Conservation (phyloP, 2,329 filamentous ascomycete species). For the Cladophialophora immunda region DNA sequence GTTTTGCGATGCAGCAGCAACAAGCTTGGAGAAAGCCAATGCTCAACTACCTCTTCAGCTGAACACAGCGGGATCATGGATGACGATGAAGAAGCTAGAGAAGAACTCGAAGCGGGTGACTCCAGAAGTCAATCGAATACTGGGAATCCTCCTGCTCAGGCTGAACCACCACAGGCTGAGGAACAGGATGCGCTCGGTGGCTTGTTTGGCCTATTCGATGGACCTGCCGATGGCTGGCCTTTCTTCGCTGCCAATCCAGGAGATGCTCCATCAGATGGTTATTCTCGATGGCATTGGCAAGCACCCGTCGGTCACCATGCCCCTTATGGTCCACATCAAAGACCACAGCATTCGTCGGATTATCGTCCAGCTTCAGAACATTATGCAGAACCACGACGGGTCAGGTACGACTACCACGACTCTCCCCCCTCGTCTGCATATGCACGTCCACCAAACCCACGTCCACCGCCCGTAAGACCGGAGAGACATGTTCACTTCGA, state of each 20-base stretch:
- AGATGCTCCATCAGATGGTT: slow-evolving; percentile 21
- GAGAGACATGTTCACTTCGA: slow-evolving; percentile 36
- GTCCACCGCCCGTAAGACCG: slow-evolving; percentile 2
- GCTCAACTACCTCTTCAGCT: slow-evolving; percentile 33
- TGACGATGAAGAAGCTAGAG: slow-evolving; percentile 25
- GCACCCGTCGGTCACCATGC: background rate
- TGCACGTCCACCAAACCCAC: slow-evolving; percentile 7
- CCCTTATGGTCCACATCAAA: slow-evolving; percentile 29
- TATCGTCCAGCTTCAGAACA: slow-evolving; percentile 13
- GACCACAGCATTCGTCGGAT: slow-evolving; percentile 1
- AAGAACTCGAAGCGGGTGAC: slow-evolving; percentile 9
- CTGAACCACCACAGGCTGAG: slow-evolving; percentile 3
- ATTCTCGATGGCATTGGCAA: slow-evolving; percentile 24
- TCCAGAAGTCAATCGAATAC: slow-evolving; percentile 28
- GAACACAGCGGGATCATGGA: slow-evolving; percentile 37
- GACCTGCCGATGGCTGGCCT: slow-evolving; percentile 28
- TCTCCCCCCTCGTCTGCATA: slow-evolving; percentile 8
- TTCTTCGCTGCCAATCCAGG: slow-evolving; percentile 9
- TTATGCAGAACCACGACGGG: slow-evolving; percentile 1
- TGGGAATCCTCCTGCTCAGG: background rate
- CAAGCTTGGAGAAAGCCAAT: slow-evolving; percentile 21
- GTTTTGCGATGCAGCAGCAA: slow-evolving; percentile 42
- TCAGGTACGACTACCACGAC: slow-evolving; percentile 15
- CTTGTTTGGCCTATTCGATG: slow-evolving; percentile 33
- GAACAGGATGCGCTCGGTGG: slow-evolving; percentile 19